phyloP scores from a whole-genome alignment of 208 protist species.

The Trypanosomatidae sp. region DNA sequence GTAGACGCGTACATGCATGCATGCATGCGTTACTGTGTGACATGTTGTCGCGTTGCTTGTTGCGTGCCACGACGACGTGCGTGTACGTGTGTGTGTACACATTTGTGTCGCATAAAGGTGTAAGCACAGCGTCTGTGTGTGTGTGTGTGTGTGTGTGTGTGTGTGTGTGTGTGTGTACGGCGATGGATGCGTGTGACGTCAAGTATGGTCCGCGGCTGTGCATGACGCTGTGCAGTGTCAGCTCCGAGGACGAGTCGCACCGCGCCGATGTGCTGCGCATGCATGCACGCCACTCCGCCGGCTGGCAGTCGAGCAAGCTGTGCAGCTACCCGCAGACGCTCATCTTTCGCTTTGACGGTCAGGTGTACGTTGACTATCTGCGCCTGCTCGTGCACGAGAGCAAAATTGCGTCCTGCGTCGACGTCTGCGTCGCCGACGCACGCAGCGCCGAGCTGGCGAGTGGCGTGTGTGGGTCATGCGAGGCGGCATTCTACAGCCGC shows the following conservation, averaged over 20 bases:
- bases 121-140: too few species aligned
- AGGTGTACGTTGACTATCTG: constrained; percentile 49
- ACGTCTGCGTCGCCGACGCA: constrained; percentile 58
- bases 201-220: constrained; percentile 62
- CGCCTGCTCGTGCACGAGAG: constrained; percentile 73
- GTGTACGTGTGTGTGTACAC: too few species aligned
- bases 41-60: too few species aligned
- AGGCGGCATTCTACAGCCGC: constrained; percentile 33
- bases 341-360: constrained; percentile 76
- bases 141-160: too few species aligned
- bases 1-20: too few species aligned
- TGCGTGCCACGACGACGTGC: too few species aligned
- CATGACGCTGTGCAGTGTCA: constrained; percentile 62
- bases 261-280: constrained; percentile 29
- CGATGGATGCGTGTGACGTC: constrained; percentile 21
- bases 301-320: constrained; percentile 79
- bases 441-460: constrained; percentile 27
- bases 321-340: constrained; percentile 83
- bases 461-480: constrained; percentile 35
- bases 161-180: too few species aligned
- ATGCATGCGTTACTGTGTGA: too few species aligned
- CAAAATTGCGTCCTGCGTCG: constrained; percentile 75
- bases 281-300: constrained; percentile 34
- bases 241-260: constrained; percentile 59
- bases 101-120: too few species aligned